Conservation (phyloP, 2,329 filamentous ascomycete genomes). For the Penicillium fuscoglaucum region DNA sequence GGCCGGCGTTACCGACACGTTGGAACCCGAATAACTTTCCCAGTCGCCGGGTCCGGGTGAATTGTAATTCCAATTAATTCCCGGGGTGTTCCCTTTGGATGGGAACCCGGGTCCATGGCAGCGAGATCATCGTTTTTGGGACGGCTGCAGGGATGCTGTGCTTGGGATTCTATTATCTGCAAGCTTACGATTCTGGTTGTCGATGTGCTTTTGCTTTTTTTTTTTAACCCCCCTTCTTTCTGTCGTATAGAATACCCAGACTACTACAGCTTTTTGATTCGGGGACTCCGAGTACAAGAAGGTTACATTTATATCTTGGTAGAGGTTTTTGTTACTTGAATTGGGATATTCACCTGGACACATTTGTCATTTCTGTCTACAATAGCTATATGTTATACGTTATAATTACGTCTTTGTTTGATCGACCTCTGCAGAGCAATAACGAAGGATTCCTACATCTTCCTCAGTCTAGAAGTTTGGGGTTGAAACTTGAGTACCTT, state of each 20-base stretch:
- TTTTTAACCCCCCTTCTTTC: neutral
- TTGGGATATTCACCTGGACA: neutral
- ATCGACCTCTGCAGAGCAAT: conserved; percentile 2
- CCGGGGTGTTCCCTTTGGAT: conserved; percentile 16
- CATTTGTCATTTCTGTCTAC: neutral
- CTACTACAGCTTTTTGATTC: neutral
- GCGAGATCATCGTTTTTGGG: conserved; percentile 13
- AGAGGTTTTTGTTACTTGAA: neutral
- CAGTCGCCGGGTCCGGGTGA: conserved; percentile 20
- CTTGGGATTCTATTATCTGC: conserved; percentile 1
- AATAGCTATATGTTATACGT: neutral
- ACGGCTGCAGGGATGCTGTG: conserved; percentile 11
- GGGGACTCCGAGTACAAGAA: conserved; percentile 15
- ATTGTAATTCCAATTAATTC: conserved; percentile 12
- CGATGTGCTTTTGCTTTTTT: neutral
- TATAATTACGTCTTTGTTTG: neutral
- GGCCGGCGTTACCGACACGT: conserved; percentile 24
- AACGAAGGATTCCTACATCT: neutral
- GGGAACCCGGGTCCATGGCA: conserved; percentile 22
- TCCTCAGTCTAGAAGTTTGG: neutral
- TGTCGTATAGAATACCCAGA: neutral
- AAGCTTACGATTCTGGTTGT: neutral
- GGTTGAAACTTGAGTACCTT: neutral
- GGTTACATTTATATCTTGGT: neutral
- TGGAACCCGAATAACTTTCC: conserved; percentile 26